Evolutionary conservation across 2,329 filamentous ascomycete species (phyloP).

Genomic region (Penicillium rolfsii): DNA sequence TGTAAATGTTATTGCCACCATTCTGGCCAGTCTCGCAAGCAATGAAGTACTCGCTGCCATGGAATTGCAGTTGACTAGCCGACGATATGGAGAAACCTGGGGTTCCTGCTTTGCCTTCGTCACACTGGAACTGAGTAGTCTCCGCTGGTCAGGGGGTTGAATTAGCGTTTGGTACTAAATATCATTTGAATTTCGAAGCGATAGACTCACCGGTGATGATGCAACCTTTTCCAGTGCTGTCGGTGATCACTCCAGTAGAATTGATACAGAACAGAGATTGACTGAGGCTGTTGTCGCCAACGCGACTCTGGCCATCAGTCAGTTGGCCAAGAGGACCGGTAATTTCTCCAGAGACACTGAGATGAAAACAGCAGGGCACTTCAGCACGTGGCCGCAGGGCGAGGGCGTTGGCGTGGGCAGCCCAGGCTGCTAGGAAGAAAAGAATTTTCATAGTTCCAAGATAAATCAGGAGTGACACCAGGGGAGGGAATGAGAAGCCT

Average conservation of each 20-base stretch:
- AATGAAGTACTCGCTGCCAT: constrained; percentile 59
- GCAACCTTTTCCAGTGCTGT: constrained; percentile 62
- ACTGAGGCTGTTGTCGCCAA: constrained; percentile 53
- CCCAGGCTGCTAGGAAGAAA: constrained; percentile 43
- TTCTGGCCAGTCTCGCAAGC: constrained; percentile 60
- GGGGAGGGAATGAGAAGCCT: constrained; percentile 17
- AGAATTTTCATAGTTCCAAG: constrained; percentile 43
- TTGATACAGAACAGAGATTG: constrained; percentile 60
- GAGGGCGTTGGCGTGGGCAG: constrained; percentile 49
- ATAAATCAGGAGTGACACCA: background rate
- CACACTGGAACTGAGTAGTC: constrained; percentile 65
- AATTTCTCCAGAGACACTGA: constrained; percentile 54
- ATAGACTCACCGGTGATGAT: constrained; percentile 61
- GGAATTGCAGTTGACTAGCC: constrained; percentile 57
- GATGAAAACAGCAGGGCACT: constrained; percentile 55
- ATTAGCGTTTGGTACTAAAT: constrained; percentile 17
- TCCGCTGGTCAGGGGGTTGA: constrained; percentile 44
- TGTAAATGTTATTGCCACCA: constrained; percentile 48
- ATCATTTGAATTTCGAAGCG: background rate
- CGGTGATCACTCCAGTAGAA: constrained; percentile 57
- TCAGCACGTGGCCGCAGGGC: constrained; percentile 43
- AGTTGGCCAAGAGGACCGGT: constrained; percentile 64
- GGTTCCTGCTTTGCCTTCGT: constrained; percentile 55
- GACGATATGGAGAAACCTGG: constrained; percentile 61
- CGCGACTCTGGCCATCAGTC: constrained; percentile 63